Percentiles rank a stretch among this genome's conserved stretches.
phyloP scores from a whole-genome alignment of 257 asterid species.

The Penstemon eatonii region DNA sequence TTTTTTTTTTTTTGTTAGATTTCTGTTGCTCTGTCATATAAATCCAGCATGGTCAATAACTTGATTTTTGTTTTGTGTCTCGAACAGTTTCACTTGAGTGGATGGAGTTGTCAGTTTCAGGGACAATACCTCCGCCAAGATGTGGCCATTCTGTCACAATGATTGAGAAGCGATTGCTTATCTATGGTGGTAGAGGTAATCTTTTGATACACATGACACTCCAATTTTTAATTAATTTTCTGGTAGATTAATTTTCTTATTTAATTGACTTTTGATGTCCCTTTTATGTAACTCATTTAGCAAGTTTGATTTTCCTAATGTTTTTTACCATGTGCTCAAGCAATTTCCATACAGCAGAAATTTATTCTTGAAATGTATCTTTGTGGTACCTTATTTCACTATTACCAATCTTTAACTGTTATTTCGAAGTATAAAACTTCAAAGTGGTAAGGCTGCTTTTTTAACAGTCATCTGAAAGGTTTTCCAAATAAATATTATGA shows the following conservation, averaged over 20 bases:
- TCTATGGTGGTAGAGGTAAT: constrained; percentile 97
- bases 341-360: too few relatives aligned
- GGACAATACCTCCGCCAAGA: constrained; percentile 90
- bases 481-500: not conserved
- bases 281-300: not conserved
- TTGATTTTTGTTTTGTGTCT: constrained; percentile 26
- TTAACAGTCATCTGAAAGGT: not conserved
- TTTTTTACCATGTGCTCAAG: not conserved
- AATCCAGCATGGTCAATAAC: constrained; percentile 12
- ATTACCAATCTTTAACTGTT: not conserved
- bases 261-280: not conserved
- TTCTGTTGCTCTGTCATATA: not conserved
- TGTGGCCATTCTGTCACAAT: constrained; percentile 98
- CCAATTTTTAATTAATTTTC: not conserved
- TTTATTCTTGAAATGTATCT: too few relatives aligned
- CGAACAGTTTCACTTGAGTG: constrained; percentile 93
- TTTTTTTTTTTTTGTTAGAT: constrained; percentile 6
- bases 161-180: constrained; percentile 94
- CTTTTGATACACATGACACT: not conserved
- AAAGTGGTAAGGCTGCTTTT: not conserved
- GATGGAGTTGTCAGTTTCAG: constrained; percentile 81
- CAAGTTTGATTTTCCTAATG: not conserved
- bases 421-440: not conserved
- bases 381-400: not conserved
- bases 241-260: too few relatives aligned